These are phyloP conservation scores for Citrus mangshanensis DNA, from an alignment of 345 rosid species.

Conservation along the genomic window DNA sequence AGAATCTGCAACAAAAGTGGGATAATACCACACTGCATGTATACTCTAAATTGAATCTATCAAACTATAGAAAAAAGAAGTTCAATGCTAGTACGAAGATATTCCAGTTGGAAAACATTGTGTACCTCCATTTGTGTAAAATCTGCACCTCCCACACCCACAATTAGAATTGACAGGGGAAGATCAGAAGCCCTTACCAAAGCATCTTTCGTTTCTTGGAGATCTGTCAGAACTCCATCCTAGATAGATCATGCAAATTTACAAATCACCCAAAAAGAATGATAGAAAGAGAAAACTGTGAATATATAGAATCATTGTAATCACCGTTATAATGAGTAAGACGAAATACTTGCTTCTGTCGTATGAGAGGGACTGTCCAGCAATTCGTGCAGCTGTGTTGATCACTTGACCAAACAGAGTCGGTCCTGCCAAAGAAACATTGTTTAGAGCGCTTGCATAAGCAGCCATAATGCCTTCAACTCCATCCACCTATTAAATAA, in stretches of 20 bases:
- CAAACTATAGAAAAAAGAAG: background rate
- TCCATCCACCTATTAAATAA: slow-evolving; percentile 62
- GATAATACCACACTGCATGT: background rate
- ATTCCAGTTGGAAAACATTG: background rate
- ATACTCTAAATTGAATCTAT: background rate
- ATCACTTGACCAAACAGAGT: slow-evolving; percentile 64
- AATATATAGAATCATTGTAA: background rate
- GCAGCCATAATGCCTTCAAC: slow-evolving; percentile 83
- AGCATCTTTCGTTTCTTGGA: slow-evolving; percentile 70
- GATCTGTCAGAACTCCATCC: slow-evolving; percentile 90
- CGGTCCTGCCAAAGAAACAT: slow-evolving; percentile 65
- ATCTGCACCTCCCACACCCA: slow-evolving; percentile 83
- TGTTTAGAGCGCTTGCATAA: slow-evolving; percentile 51
- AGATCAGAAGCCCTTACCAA: slow-evolving; percentile 91
- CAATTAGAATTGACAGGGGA: slow-evolving; percentile 79
- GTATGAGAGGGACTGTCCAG: slow-evolving; percentile 29
- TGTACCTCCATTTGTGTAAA: slow-evolving; percentile 87
- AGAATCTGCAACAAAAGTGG: slow-evolving; percentile 39
- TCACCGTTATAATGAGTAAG: slow-evolving; percentile 64
- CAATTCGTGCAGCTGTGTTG: slow-evolving; percentile 56
- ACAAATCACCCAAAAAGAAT: background rate
- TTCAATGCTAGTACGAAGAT: background rate
- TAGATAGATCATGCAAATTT: slow-evolving; percentile 14
- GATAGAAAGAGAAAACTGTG: background rate
- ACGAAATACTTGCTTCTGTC: slow-evolving; percentile 41